phyloP scores from a whole-genome alignment of 306 rosid species.

The Cucurbita argyrosperma region DNA sequence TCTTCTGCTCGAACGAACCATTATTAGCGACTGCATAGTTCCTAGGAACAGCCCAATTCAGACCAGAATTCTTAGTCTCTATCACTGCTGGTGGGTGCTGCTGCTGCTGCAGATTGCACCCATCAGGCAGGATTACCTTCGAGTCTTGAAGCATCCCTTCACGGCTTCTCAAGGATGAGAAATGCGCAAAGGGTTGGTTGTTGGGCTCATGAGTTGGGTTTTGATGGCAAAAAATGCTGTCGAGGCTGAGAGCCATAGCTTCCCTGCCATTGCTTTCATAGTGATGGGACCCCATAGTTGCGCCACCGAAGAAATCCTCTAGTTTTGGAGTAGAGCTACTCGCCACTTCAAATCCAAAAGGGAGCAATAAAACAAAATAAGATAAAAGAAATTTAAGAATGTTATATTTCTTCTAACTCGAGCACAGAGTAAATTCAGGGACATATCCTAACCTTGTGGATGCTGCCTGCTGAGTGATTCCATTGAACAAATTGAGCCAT shows the following conservation, averaged over 20 bases:
- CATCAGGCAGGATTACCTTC: conserved; percentile 24
- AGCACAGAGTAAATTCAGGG: not conserved
- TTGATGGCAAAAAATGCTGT: conserved; percentile 41
- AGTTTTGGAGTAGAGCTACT: conserved; percentile 57
- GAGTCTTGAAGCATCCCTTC: conserved; percentile 27
- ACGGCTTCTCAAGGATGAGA: conserved; percentile 16
- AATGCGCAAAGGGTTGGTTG: conserved; percentile 8
- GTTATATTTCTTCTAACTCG: not conserved
- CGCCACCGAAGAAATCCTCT: conserved; percentile 72
- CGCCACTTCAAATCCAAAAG: conserved; percentile 30
- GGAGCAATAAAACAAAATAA: not conserved
- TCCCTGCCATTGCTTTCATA: conserved; percentile 45
- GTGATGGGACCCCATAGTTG: conserved; percentile 54
- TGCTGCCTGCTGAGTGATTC: conserved; percentile 51
- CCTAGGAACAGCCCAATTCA: conserved; percentile 39
- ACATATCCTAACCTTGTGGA: conserved; percentile 40
- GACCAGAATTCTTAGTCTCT: conserved; percentile 18
- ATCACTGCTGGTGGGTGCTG: conserved; percentile 15
- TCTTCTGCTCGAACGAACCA: conserved; percentile 20
- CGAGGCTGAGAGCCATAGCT: conserved; percentile 58
- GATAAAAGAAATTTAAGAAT: not conserved
- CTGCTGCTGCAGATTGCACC: conserved; percentile 21
- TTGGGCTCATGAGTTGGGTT: conserved; percentile 22
- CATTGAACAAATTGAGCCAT: conserved; percentile 60
- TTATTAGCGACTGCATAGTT: conserved; percentile 5